Conservation (phyloP, 441 rosid genomes). For the Erysimum pusillum region DNA sequence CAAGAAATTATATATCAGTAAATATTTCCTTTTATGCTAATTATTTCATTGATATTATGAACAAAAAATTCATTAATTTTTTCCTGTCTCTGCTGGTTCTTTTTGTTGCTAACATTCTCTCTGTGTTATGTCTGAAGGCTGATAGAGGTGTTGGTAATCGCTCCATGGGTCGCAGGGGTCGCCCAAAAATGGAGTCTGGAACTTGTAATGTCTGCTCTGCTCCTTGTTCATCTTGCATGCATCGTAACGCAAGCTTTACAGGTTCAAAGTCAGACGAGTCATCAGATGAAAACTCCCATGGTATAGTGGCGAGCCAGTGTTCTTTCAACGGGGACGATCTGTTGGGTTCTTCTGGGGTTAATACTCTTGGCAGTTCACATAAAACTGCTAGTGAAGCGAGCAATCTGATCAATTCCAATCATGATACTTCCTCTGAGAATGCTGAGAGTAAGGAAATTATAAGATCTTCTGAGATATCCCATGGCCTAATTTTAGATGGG, state of each 20-base stretch:
- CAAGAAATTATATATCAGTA: neutral
- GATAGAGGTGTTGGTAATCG: slow-evolving; percentile 52
- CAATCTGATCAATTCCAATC: slow-evolving; percentile 60
- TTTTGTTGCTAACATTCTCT: neutral
- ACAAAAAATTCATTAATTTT: neutral
- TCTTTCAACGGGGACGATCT: slow-evolving; percentile 63
- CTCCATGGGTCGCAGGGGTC: slow-evolving; percentile 64
- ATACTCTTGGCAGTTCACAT: slow-evolving; percentile 50
- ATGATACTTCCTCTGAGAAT: slow-evolving; percentile 62
- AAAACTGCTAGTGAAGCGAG: slow-evolving; percentile 66
- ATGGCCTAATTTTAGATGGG: slow-evolving; percentile 51
- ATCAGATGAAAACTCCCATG: slow-evolving; percentile 72
- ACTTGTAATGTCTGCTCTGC: slow-evolving; percentile 81
- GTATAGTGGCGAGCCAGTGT: slow-evolving; percentile 60
- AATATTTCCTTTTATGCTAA: neutral
- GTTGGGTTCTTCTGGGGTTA: slow-evolving; percentile 44
- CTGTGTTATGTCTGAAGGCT: slow-evolving; percentile 37
- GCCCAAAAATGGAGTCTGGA: slow-evolving; percentile 62
- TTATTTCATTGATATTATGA: neutral
- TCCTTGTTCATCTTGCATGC: slow-evolving; percentile 92
- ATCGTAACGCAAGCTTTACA: slow-evolving; percentile 57
- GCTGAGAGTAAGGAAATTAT: slow-evolving; percentile 60
- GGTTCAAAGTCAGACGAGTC: slow-evolving; percentile 64
- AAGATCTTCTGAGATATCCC: slow-evolving; percentile 55
- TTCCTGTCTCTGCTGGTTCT: slow-evolving; percentile 1